phyloP scores from a whole-genome alignment of 768 basidiomycete genomes.

The Auriculariales sp. region DNA sequence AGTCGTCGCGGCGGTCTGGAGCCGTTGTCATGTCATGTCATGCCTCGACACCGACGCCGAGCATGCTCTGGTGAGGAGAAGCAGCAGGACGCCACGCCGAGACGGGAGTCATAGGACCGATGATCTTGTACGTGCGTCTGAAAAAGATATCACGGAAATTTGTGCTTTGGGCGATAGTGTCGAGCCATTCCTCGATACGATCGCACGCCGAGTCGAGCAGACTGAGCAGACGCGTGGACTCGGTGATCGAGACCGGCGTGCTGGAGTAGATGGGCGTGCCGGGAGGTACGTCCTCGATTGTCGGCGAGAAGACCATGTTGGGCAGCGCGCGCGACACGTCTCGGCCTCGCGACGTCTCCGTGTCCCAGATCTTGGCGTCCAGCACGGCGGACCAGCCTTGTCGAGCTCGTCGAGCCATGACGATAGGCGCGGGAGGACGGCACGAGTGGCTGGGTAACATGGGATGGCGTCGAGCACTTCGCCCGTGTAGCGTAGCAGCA shows the following conservation, averaged over 20 bases:
- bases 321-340: slow-evolving; percentile 29
- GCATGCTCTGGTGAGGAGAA: too few relatives aligned
- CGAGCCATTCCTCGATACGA: slow-evolving; percentile 56
- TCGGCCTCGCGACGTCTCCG: slow-evolving; percentile 20
- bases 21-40: too few relatives aligned
- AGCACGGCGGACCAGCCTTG: slow-evolving; percentile 57
- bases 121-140: background rate
- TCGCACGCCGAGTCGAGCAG: slow-evolving; percentile 45
- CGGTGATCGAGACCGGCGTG: slow-evolving; percentile 50
- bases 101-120: background rate
- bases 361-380: slow-evolving; percentile 52
- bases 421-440: slow-evolving; percentile 35
- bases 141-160: background rate
- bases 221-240: slow-evolving; percentile 54
- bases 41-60: too few relatives aligned
- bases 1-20: too few relatives aligned
- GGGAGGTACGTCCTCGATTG: background rate
- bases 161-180: slow-evolving; percentile 7
- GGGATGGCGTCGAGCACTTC: slow-evolving; percentile 46
- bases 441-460: slow-evolving; percentile 38
- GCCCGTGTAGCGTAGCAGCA: slow-evolving; percentile 58
- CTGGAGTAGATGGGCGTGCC: slow-evolving; percentile 17
- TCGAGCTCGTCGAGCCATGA: slow-evolving; percentile 64
- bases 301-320: slow-evolving; percentile 16
- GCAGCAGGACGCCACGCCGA: too few relatives aligned